Evolutionary conservation across 495 filamentous ascomycete species (phyloP).

Genomic region (Neurospora intermedia): DNA sequence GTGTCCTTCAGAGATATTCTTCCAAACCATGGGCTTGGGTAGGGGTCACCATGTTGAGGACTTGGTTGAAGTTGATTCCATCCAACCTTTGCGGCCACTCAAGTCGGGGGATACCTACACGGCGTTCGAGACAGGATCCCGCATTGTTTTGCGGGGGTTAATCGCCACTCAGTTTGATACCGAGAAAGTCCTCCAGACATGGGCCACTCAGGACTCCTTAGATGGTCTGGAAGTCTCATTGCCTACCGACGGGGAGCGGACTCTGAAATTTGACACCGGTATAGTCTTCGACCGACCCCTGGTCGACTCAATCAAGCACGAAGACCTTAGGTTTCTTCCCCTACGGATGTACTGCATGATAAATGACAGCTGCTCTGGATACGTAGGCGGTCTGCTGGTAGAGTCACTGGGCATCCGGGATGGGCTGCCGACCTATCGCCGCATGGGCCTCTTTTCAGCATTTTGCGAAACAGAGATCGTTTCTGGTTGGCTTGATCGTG

Average conservation of each 20-base stretch:
- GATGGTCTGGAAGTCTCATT: too few species aligned
- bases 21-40: background rate
- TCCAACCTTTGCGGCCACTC: too few species aligned
- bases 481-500: background rate
- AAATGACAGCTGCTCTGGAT: background rate
- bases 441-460: background rate
- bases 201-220: too few species aligned
- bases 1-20: background rate
- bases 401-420: background rate
- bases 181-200: too few species aligned
- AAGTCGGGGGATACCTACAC: too few species aligned
- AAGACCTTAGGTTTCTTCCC: background rate
- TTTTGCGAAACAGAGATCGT: background rate
- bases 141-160: too few species aligned
- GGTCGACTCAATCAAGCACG: background rate
- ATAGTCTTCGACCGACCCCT: background rate
- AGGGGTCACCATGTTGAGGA: background rate
- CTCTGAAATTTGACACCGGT: background rate
- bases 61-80: background rate
- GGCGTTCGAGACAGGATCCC: too few species aligned
- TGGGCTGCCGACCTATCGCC: background rate
- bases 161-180: too few species aligned
- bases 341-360: background rate
- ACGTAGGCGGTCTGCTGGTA: background rate
- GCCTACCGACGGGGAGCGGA: too few species aligned